A percentile compares a stretch with the other conserved stretches of the same genome.
Conservation (phyloP, 2,329 filamentous ascomycete species). For the Pseudogymnoascus sp. region DNA sequence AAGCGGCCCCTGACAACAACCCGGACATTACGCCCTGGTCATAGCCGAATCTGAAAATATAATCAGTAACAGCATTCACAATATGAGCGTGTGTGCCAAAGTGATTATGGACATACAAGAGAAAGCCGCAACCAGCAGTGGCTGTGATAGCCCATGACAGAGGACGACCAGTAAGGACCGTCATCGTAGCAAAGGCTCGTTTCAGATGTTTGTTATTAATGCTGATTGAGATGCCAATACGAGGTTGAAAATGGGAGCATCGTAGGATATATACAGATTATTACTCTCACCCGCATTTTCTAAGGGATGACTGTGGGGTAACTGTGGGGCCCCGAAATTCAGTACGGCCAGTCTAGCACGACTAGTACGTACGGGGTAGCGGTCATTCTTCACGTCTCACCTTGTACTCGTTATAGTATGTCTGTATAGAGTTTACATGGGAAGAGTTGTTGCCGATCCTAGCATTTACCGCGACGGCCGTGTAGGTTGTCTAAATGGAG, state of each 20-base stretch:
- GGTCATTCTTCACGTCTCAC: too few relatives aligned
- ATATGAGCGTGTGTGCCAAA: background rate
- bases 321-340: background rate
- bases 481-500: too few relatives aligned
- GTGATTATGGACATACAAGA: constrained; percentile 22
- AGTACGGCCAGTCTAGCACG: background rate
- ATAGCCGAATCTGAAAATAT: constrained; percentile 38
- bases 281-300: background rate
- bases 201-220: background rate
- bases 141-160: constrained; percentile 33
- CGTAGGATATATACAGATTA: too few relatives aligned
- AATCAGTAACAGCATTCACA: constrained; percentile 18
- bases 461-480: too few relatives aligned
- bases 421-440: too few relatives aligned
- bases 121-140: constrained; percentile 30
- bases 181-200: constrained; percentile 12
- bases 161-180: constrained; percentile 24
- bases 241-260: too few relatives aligned
- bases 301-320: background rate
- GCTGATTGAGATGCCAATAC: background rate
- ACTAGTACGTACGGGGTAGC: too few relatives aligned
- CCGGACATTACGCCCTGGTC: constrained; percentile 67
- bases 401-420: too few relatives aligned
- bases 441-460: too few relatives aligned
- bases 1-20: constrained; percentile 57